A percentile compares a stretch with the other conserved stretches of the same genome.
Evolutionary conservation across 2,329 filamentous ascomycete genomes (phyloP).

Genomic region (Eutypa lata): DNA sequence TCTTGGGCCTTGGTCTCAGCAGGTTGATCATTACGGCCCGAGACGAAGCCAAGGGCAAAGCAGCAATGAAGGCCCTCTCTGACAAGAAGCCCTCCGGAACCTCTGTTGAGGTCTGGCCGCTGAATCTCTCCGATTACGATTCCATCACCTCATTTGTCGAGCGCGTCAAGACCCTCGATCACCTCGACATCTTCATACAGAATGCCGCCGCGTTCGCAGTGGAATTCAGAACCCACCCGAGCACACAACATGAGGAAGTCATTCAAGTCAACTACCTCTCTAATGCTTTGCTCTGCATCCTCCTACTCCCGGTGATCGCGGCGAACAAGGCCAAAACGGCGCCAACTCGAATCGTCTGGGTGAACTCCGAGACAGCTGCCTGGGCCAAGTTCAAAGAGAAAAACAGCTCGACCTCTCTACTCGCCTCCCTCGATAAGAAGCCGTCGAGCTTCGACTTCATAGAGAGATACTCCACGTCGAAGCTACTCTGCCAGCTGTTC

Average conservation of each 20-base stretch:
- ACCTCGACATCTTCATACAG: background rate
- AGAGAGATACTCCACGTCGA: background rate
- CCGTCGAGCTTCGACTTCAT: background rate
- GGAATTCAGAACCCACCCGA: background rate
- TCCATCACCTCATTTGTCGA: background rate
- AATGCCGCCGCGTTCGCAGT: background rate
- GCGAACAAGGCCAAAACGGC: background rate
- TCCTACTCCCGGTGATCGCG: background rate
- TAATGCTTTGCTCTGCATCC: background rate
- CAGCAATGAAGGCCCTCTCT: background rate
- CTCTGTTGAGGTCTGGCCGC: background rate
- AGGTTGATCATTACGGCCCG: background rate
- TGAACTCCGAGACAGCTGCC: background rate
- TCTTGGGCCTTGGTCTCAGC: background rate
- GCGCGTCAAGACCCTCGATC: background rate
- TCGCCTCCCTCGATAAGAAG: background rate
- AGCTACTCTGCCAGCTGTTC: background rate
- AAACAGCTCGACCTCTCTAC: background rate
- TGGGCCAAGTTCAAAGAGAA: background rate
- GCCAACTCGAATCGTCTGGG: background rate
- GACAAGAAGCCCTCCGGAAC: background rate
- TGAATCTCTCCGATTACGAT: background rate
- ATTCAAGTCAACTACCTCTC: background rate
- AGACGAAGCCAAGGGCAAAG: background rate
- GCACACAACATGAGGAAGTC: background rate